Conservation (phyloP, 768 basidiomycete genomes). For the Coprinopsis marcescibilis region DNA sequence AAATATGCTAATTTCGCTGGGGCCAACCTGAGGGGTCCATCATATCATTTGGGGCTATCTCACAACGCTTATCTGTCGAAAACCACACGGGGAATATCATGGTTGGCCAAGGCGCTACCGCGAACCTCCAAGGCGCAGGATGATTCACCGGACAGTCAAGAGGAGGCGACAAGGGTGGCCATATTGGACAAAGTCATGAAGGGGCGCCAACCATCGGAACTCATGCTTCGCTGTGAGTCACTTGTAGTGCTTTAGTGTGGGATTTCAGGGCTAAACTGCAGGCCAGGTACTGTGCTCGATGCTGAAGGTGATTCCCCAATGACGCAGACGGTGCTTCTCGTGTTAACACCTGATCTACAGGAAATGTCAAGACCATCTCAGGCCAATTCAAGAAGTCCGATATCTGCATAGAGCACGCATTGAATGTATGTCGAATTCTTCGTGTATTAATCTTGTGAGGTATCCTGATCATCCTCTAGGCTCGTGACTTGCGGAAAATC, state of each 20-base stretch:
- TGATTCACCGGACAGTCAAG: slow-evolving; percentile 40
- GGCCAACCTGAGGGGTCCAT: not conserved
- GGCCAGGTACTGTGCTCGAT: slow-evolving; percentile 80
- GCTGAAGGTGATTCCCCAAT: slow-evolving; percentile 51
- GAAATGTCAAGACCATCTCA: slow-evolving; percentile 81
- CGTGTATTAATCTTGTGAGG: not conserved
- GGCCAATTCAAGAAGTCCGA: slow-evolving; percentile 90
- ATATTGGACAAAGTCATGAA: slow-evolving; percentile 84
- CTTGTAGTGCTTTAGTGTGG: slow-evolving; percentile 9
- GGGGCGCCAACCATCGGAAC: slow-evolving; percentile 80
- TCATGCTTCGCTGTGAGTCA: slow-evolving; percentile 84
- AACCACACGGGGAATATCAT: slow-evolving; percentile 24
- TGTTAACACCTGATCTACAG: slow-evolving; percentile 30
- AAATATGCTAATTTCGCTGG: slow-evolving; percentile 2
- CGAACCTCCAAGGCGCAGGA: slow-evolving; percentile 22
- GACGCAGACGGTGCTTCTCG: slow-evolving; percentile 17
- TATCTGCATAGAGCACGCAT: slow-evolving; percentile 77
- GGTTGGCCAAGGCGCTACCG: slow-evolving; percentile 27
- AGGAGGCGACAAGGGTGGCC: slow-evolving; percentile 65
- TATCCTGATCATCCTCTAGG: slow-evolving; percentile 37
- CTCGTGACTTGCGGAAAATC: slow-evolving; percentile 94
- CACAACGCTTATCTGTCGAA: slow-evolving; percentile 1
- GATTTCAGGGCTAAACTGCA: slow-evolving; percentile 12
- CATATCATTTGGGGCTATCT: not conserved
- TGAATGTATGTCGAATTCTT: slow-evolving; percentile 63